Percentiles rank a stretch among this genome's conserved stretches.
Evolutionary conservation across 805 yeast species (phyloP).

Genomic region (Jamesozyma hellenica): DNA sequence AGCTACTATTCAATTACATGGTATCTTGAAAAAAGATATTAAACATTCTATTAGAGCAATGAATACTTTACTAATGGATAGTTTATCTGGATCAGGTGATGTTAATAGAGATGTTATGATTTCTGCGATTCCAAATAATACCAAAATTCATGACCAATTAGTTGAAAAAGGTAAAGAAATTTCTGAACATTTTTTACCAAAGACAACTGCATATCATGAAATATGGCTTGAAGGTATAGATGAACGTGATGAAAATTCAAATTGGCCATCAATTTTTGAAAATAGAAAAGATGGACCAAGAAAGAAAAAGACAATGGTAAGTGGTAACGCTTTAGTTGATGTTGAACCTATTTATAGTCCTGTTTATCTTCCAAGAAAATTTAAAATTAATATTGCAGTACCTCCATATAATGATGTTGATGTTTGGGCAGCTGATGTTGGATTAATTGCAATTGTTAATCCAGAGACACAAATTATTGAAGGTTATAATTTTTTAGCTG

Average conservation of each 20-base stretch:
- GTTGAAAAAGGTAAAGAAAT: constrained; percentile 51
- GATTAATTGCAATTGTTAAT: constrained; percentile 77
- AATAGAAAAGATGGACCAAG: constrained; percentile 64
- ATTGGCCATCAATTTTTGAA: constrained; percentile 56
- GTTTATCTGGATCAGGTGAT: constrained; percentile 97
- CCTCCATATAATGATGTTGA: constrained; percentile 97
- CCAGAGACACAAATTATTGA: constrained; percentile 45
- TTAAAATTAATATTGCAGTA: constrained; percentile 86
- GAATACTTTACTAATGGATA: constrained; percentile 83
- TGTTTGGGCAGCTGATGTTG: constrained; percentile 91
- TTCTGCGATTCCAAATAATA: constrained; percentile 79
- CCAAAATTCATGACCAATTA: constrained; percentile 70
- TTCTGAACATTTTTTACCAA: constrained; percentile 77
- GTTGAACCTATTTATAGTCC: constrained; percentile 84
- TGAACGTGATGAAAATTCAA: constrained; percentile 50
- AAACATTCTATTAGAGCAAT: constrained; percentile 88
- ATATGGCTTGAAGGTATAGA: constrained; percentile 90
- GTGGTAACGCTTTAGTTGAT: constrained; percentile 75
- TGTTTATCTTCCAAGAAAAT: constrained; percentile 86
- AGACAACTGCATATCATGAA: constrained; percentile 92
- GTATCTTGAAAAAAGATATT: constrained; percentile 80
- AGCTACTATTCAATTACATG: constrained; percentile 94
- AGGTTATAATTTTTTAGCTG: constrained; percentile 84
- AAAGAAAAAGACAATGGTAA: constrained; percentile 71
- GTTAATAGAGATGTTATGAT: constrained; percentile 93